Evolutionary conservation across 1,139 yeast genomes (phyloP).

Genomic region (Hansenula sp.): DNA sequence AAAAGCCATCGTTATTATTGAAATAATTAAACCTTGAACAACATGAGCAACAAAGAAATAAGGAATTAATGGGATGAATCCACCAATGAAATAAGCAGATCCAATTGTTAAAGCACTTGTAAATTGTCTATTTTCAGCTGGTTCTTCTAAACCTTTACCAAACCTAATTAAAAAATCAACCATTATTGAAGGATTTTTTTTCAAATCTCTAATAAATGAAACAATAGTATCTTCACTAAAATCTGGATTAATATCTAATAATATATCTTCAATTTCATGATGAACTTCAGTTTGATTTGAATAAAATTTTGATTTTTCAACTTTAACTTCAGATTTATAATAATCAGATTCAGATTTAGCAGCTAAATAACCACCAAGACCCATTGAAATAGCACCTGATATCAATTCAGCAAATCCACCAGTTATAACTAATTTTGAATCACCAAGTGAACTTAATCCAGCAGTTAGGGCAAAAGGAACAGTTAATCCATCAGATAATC

Average conservation of each 20-base stretch:
- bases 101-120: slow-evolving; percentile 77
- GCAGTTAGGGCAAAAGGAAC: slow-evolving; percentile 86
- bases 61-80: slow-evolving; percentile 72
- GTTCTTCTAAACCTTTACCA: slow-evolving; percentile 79
- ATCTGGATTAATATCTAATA: slow-evolving; percentile 50
- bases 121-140: slow-evolving; percentile 75
- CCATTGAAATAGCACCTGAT: slow-evolving; percentile 83
- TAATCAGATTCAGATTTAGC: slow-evolving; percentile 77
- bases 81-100: slow-evolving; percentile 70
- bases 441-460: slow-evolving; percentile 74
- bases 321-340: slow-evolving; percentile 63
- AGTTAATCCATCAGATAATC: slow-evolving; percentile 75
- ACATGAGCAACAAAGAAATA: slow-evolving; percentile 75
- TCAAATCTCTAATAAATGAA: slow-evolving; percentile 64
- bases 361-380: slow-evolving; percentile 77
- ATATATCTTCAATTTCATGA: slow-evolving; percentile 70
- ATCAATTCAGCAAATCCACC: slow-evolving; percentile 86
- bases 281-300: slow-evolving; percentile 55
- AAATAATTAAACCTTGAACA: slow-evolving; percentile 66
- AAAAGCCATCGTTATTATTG: slow-evolving; percentile 77
- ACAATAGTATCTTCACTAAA: slow-evolving; percentile 64
- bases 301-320: slow-evolving; percentile 66
- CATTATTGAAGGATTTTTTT: slow-evolving; percentile 61
- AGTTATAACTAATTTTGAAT: slow-evolving; percentile 68
- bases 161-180: slow-evolving; percentile 72